phyloP scores from a whole-genome alignment of 148 eudicot species.

The Vaccinium vitisidaea region DNA sequence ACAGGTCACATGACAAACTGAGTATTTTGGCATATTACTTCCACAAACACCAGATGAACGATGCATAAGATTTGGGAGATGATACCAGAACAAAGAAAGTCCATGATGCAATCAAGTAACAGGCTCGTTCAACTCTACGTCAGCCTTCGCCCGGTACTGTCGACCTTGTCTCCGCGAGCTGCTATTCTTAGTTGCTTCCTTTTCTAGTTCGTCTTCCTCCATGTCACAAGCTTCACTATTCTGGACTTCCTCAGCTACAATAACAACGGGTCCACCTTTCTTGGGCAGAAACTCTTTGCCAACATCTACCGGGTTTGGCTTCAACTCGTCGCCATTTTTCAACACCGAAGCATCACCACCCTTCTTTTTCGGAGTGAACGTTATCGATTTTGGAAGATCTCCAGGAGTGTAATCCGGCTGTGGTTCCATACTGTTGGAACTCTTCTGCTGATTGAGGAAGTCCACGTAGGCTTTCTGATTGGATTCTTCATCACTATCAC shows the following conservation, averaged over 20 bases:
- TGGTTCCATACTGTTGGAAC: slow-evolving; percentile 14
- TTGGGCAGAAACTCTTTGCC: slow-evolving; percentile 13
- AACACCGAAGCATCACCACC: neutral
- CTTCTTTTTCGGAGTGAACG: slow-evolving; percentile 43
- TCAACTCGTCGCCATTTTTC: slow-evolving; percentile 16
- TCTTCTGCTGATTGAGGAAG: slow-evolving; percentile 33
- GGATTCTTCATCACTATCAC: slow-evolving; percentile 45
- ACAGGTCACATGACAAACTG: neutral
- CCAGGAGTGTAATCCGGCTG: slow-evolving; percentile 18
- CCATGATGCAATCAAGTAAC: slow-evolving; percentile 23
- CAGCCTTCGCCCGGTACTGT: slow-evolving; percentile 52
- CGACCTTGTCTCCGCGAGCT: slow-evolving; percentile 44
- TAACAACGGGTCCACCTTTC: neutral
- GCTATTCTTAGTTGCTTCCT: slow-evolving; percentile 18
- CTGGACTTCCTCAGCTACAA: slow-evolving; percentile 18
- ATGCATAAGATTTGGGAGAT: neutral
- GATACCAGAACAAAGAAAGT: neutral
- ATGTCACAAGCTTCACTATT: slow-evolving; percentile 48
- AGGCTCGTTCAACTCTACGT: slow-evolving; percentile 23
- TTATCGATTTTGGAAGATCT: slow-evolving; percentile 35
- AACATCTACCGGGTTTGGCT: slow-evolving; percentile 24
- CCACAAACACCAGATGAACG: neutral
- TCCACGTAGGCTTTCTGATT: slow-evolving; percentile 44
- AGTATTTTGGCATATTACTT: neutral
- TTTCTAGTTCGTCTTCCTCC: slow-evolving; percentile 66